Evolutionary conservation across 2,329 filamentous ascomycete genomes (phyloP).

Genomic region (Escovopsis sp.): DNA sequence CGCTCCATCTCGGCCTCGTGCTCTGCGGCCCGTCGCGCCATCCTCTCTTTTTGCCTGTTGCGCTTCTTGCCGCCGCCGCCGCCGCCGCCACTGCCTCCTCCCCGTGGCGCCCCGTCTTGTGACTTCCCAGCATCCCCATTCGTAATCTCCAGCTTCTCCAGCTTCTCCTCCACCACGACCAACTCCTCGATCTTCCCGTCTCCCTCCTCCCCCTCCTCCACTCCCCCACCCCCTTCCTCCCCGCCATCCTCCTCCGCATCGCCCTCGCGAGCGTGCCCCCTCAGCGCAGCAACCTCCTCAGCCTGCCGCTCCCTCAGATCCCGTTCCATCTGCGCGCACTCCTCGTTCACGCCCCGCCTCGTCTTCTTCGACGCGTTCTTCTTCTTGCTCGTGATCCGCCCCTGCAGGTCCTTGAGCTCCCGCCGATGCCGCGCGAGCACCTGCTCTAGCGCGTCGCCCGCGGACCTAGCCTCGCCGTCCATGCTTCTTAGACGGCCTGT

Average conservation of each 20-base stretch:
- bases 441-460: slow-evolving; percentile 51
- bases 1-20: slow-evolving; percentile 51
- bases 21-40: slow-evolving; percentile 79
- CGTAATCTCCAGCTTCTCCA: slow-evolving; percentile 3
- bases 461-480: too few species aligned
- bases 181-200: slow-evolving; percentile 8
- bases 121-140: slow-evolving; percentile 2
- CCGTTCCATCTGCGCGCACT: slow-evolving; percentile 57
- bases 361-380: slow-evolving; percentile 88
- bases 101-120: slow-evolving; percentile 7
- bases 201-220: slow-evolving; percentile 3
- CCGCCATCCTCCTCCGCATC: slow-evolving; percentile 5
- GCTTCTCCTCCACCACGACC: slow-evolving; percentile 10
- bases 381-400: slow-evolving; percentile 83
- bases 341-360: slow-evolving; percentile 57
- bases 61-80: slow-evolving; percentile 46
- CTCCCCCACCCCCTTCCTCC: not conserved
- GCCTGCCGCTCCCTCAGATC: slow-evolving; percentile 51
- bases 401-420: slow-evolving; percentile 75
- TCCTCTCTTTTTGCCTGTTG: slow-evolving; percentile 80
- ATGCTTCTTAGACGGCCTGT: too few species aligned
- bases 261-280: slow-evolving; percentile 9
- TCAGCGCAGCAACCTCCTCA: slow-evolving; percentile 36
- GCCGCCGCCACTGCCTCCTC: not conserved
- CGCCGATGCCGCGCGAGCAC: slow-evolving; percentile 69